These are phyloP conservation scores for Dictyostelium brefeldianum DNA, from an alignment of 78 protist genomes.

Conservation along the genomic window DNA sequence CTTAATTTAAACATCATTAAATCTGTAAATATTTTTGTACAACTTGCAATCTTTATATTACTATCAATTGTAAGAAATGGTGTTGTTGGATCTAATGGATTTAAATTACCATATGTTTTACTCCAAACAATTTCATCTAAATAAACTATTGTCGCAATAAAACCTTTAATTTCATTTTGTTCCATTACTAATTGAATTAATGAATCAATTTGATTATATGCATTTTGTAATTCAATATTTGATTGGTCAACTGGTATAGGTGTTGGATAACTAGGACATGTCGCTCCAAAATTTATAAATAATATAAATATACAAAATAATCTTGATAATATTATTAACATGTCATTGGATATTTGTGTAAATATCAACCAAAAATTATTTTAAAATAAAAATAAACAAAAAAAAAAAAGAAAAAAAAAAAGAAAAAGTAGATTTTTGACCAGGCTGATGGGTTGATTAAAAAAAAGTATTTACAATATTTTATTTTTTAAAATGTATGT, in stretches of 20 bases:
- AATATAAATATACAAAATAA: neutral
- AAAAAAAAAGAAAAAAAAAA: neutral
- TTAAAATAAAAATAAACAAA: neutral
- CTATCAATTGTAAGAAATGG: constrained; percentile 32
- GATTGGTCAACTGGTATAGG: constrained; percentile 16
- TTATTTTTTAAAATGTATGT: too few species aligned
- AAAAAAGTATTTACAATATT: neutral
- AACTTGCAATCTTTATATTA: constrained; percentile 62
- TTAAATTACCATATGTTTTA: constrained; percentile 32
- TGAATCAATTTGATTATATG: constrained; percentile 23
- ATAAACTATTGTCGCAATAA: constrained; percentile 53
- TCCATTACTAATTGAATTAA: constrained; percentile 1
- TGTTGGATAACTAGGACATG: constrained; percentile 43
- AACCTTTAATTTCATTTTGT: neutral
- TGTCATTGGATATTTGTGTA: too few species aligned
- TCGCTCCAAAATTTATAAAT: neutral
- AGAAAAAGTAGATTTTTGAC: neutral
- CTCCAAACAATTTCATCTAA: constrained; percentile 59
- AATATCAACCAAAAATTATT: too few species aligned
- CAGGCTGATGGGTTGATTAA: neutral
- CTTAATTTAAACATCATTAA: constrained; percentile 59
- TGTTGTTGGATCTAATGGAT: constrained; percentile 30
- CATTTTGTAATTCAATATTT: neutral
- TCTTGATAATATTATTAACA: too few species aligned
- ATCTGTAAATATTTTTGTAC: constrained; percentile 48